Evolutionary conservation across 345 rosid genomes (phyloP), one percentile per base, ranked within the genome.

Genomic region (Firmiana major): DNA sequence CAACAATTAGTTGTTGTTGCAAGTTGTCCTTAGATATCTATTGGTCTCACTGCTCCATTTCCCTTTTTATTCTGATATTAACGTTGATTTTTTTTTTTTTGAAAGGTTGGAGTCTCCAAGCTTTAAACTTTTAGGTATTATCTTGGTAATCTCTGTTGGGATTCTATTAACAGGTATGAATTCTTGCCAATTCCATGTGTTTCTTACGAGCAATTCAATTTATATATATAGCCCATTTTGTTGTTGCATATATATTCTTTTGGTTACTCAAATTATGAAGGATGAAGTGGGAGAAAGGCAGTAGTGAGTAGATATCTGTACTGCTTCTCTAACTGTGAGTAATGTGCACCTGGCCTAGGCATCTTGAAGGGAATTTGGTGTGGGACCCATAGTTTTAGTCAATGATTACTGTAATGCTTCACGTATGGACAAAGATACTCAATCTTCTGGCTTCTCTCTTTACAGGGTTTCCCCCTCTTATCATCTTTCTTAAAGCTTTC

Each of bases 51-150:
- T 68, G 38, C 57, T 24, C 4, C 21, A 13, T 68, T 68, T 31
- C 34, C 34, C 34, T 31, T 31, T 31, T 31, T 31, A 3, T 31
- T 3, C 34, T 48, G 5, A 51, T 46, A 69, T 69, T 34, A 1
- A 16, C 16, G 36, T 67, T 43, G 22, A 64, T 59, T 21, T 60
- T 74, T 77, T 62, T 62, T 31, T 31, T 3, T 83, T 79, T 84
- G 65, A 73, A 79, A 91, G 98, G 94, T 86, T 96, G 93, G 99
- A 96, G 88, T 85, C 97, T 81, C 99, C 99, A 74, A 96, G 99
- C 91, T 65, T 92, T 74, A 90, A 89, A 78, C 99, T 96, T 81
- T 78, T 88, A 55, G 97, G 99, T 55, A 96, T 96, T 81, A 94
- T 94, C 59, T 40, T 89, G 55, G 81, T 97, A 49, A 97, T 97